Conservation (phyloP, 2,329 filamentous ascomycete genomes). For the Zopfia rhizophila region DNA sequence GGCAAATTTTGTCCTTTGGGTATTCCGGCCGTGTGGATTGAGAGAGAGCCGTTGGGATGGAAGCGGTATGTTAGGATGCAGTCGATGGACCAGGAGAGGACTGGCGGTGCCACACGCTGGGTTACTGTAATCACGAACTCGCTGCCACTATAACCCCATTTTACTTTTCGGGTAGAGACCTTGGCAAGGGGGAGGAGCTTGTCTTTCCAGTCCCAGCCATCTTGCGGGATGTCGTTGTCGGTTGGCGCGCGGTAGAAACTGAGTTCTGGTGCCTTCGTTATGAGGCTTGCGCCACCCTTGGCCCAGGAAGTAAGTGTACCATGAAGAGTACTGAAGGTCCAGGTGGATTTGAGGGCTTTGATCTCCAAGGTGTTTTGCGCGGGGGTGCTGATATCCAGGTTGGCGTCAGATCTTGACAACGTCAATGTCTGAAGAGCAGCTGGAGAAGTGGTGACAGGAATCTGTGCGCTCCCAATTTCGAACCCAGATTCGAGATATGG, state of each 20-base stretch:
- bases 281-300: constrained; percentile 42
- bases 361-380: constrained; percentile 35
- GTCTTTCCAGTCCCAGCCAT: constrained; percentile 67
- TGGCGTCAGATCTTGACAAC: constrained; percentile 59
- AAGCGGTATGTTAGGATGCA: constrained; percentile 64
- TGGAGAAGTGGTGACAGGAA: constrained; percentile 30
- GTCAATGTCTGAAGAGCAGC: constrained; percentile 19
- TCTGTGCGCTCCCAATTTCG: constrained; percentile 49
- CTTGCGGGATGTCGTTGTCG: constrained; percentile 69
- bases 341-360: constrained; percentile 47
- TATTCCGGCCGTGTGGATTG: constrained; percentile 58
- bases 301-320: constrained; percentile 57
- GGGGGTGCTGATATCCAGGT: constrained; percentile 40
- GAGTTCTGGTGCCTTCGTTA: constrained; percentile 51
- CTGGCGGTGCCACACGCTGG: constrained; percentile 66
- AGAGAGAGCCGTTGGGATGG: constrained; percentile 55
- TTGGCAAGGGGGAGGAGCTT: constrained; percentile 40
- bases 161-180: constrained; percentile 37
- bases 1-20: constrained; percentile 63
- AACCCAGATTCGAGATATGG: constrained; percentile 46
- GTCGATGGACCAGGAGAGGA: constrained; percentile 65
- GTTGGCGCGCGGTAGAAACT: constrained; percentile 73
- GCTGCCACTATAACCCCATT: constrained; percentile 45
- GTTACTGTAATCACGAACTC: constrained; percentile 54
- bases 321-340: constrained; percentile 63